These are phyloP conservation scores for Polychytrium aggregatum DNA, from an alignment of 192 early-diverging fungal species.

Conservation along the genomic window DNA sequence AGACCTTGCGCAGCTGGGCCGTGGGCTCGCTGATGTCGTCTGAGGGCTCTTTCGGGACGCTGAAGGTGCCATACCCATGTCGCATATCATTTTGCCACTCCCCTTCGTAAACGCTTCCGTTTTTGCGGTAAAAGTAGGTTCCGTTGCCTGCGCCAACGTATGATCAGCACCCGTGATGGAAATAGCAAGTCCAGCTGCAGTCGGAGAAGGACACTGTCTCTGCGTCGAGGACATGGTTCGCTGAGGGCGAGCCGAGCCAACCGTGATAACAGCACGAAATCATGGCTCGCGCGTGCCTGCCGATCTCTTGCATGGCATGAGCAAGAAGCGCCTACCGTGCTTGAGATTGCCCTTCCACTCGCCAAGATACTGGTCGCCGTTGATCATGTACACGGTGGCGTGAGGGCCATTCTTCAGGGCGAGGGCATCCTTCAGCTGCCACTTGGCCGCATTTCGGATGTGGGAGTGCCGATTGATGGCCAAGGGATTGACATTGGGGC, in stretches of 20 bases:
- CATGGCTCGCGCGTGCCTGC: no score
- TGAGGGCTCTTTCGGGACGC: constrained; percentile 17
- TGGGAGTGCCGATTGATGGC: constrained; percentile 19
- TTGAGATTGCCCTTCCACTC: constrained; percentile 45
- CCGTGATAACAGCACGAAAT: no score
- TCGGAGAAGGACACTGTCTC: no score
- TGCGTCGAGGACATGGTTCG: no score
- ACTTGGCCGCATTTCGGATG: constrained; percentile 24
- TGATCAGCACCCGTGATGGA: neutral
- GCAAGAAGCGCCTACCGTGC: constrained; percentile 21
- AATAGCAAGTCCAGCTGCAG: neutral
- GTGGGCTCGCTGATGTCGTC: neutral
- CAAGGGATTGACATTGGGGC: no score
- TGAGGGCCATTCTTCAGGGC: constrained; percentile 41
- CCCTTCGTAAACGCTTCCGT: constrained; percentile 42
- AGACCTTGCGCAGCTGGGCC: constrained; percentile 34
- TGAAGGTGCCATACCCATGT: constrained; percentile 42
- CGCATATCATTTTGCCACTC: constrained; percentile 37
- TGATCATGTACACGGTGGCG: constrained; percentile 44
- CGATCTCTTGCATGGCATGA: neutral
- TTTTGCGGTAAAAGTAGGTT: constrained; percentile 35
- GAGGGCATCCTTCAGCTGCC: constrained; percentile 39
- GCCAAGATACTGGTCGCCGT: constrained; percentile 47
- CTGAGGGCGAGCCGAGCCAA: no score
- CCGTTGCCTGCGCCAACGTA: constrained; percentile 36